These are phyloP conservation scores for Backusella tuberculispora DNA, from an alignment of 192 early-diverging fungal species.

Conservation along the genomic window DNA sequence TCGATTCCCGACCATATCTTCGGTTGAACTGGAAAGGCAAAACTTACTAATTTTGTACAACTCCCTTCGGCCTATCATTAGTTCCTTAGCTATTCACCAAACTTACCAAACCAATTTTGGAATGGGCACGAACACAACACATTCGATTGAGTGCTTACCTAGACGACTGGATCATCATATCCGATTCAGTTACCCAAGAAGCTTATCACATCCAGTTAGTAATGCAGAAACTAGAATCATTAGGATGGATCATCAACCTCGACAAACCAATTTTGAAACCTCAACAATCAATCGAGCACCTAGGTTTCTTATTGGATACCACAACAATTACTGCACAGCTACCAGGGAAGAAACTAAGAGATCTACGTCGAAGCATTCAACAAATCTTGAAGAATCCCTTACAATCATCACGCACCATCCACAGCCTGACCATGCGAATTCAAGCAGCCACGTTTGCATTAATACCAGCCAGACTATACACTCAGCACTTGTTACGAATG, in stretches of 20 bases:
- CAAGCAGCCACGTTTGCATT: constrained; percentile 38
- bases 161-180: constrained; percentile 14
- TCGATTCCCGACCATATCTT: constrained; percentile 29
- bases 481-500: constrained; percentile 26
- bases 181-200: background rate
- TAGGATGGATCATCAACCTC: constrained; percentile 36
- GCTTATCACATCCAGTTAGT: background rate
- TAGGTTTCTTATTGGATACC: constrained; percentile 36
- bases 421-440: constrained; percentile 29
- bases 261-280: constrained; percentile 32
- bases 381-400: constrained; percentile 23
- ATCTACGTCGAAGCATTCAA: constrained; percentile 30
- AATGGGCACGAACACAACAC: constrained; percentile 1
- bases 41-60: constrained; percentile 31
- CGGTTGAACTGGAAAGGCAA: constrained; percentile 39
- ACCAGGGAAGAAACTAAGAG: constrained; percentile 36
- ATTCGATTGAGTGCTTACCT: constrained; percentile 9
- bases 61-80: constrained; percentile 17
- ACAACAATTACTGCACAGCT: constrained; percentile 31
- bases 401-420: constrained; percentile 3
- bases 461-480: constrained; percentile 34
- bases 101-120: constrained; percentile 10
- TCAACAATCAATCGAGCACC: constrained; percentile 31
- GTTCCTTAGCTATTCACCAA: constrained; percentile 23
- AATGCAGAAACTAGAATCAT: constrained; percentile 7